phyloP scores from a whole-genome alignment of 1,139 yeast genomes.

The Protomyces arabidopsidicola region DNA sequence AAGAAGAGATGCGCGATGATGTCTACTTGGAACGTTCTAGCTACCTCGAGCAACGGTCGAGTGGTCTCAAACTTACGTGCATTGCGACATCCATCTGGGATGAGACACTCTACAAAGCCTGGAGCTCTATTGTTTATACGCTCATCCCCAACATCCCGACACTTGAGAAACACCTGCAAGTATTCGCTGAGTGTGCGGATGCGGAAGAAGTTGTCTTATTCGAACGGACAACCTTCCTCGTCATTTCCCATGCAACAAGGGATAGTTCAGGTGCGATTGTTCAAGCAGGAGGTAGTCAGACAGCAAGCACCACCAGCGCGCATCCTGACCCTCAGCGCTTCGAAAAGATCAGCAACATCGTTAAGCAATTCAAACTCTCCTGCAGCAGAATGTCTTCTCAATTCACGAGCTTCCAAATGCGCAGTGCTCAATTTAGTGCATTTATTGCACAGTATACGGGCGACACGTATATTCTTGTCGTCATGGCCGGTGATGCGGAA shows the following conservation, averaged over 20 bases:
- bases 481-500: constrained; percentile 39
- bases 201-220: constrained; percentile 89
- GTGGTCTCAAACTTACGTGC: constrained; percentile 70
- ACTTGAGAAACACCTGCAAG: constrained; percentile 70
- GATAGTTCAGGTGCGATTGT: neutral
- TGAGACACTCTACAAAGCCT: constrained; percentile 82
- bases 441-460: constrained; percentile 67
- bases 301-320: constrained; percentile 34
- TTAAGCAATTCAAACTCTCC: constrained; percentile 90
- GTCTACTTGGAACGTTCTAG: constrained; percentile 40
- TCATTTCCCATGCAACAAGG: constrained; percentile 57
- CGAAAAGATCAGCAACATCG: constrained; percentile 88
- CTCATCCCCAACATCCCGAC: constrained; percentile 84
- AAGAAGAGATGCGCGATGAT: constrained; percentile 77
- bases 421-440: constrained; percentile 67
- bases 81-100: constrained; percentile 98
- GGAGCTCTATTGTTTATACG: constrained; percentile 95
- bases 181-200: constrained; percentile 68
- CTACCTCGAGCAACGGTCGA: constrained; percentile 54
- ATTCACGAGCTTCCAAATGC: constrained; percentile 68
- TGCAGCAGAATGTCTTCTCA: constrained; percentile 79
- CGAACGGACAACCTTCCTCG: constrained; percentile 89
- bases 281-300: neutral
- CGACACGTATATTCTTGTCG: constrained; percentile 73
- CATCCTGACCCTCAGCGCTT: constrained; percentile 79